Evolutionary conservation across 1,284 basidiomycete genomes (phyloP).

Genomic region (Cryptococcus jaspeensis): DNA sequence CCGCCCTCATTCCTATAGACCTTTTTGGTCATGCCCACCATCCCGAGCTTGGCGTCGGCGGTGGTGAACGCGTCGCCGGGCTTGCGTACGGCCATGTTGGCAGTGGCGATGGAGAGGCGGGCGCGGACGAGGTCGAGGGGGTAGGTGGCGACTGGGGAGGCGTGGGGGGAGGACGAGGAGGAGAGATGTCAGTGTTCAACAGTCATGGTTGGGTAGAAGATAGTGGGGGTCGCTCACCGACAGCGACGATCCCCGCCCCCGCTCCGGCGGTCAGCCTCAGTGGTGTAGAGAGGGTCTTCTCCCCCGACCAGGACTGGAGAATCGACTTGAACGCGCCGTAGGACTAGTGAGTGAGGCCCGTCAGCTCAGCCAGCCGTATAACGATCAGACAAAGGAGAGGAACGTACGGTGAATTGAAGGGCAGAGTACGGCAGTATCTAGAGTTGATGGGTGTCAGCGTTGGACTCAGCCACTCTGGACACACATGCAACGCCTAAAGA

Average conservation of each 20-base stretch:
- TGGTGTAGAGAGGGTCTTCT: slow-evolving; percentile 74
- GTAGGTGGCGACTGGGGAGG: slow-evolving; percentile 70
- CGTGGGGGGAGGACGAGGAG: not conserved
- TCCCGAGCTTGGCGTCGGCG: slow-evolving; percentile 59
- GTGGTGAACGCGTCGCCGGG: slow-evolving; percentile 28
- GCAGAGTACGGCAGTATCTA: slow-evolving; percentile 61
- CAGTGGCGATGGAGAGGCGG: slow-evolving; percentile 88
- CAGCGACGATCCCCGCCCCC: slow-evolving; percentile 84
- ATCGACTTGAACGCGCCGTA: slow-evolving; percentile 82
- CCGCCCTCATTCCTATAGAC: slow-evolving; percentile 91
- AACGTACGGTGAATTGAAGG: slow-evolving; percentile 76
- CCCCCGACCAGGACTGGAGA: slow-evolving; percentile 53
- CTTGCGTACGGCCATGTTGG: slow-evolving; percentile 47
- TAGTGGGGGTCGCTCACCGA: slow-evolving; percentile 59
- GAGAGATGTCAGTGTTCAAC: not conserved
- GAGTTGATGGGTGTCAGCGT: not conserved
- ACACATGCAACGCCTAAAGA: not conserved
- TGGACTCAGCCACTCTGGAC: not conserved
- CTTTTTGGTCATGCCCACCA: slow-evolving; percentile 83
- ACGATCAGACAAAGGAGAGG: no score
- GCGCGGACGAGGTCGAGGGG: slow-evolving; percentile 89
- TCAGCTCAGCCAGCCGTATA: no score
- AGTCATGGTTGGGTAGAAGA: not conserved
- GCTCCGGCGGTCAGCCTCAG: slow-evolving; percentile 79
- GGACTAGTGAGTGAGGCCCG: slow-evolving; percentile 43